Conservation (phyloP, 768 basidiomycete species). For the Coprinellus micaceus region DNA sequence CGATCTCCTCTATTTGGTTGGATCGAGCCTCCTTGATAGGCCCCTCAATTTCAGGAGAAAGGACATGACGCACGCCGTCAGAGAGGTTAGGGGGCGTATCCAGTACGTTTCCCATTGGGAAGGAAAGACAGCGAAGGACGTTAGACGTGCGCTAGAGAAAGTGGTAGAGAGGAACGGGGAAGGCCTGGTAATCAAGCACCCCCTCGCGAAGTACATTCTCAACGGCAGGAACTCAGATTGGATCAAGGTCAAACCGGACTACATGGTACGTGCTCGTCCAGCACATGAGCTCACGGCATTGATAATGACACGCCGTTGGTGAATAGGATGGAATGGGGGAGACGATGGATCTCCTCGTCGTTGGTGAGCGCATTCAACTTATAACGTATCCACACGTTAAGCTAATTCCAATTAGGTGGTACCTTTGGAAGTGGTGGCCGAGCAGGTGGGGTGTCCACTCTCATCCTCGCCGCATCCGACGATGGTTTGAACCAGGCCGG, state of each 20-base stretch:
- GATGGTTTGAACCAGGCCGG: slow-evolving; percentile 44
- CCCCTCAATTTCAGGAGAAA: slow-evolving; percentile 74
- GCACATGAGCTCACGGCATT: not conserved
- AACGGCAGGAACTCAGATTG: slow-evolving; percentile 89
- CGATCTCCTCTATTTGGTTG: slow-evolving; percentile 87
- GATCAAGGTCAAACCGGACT: slow-evolving; percentile 93
- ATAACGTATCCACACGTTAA: not conserved
- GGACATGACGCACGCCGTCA: slow-evolving; percentile 66
- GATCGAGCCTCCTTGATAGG: slow-evolving; percentile 67
- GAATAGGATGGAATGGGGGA: slow-evolving; percentile 90
- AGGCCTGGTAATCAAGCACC: slow-evolving; percentile 90
- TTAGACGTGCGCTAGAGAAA: slow-evolving; percentile 74
- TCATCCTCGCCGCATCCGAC: slow-evolving; percentile 84
- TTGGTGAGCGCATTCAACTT: slow-evolving; percentile 50
- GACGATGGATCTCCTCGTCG: slow-evolving; percentile 87
- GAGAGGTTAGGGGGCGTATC: slow-evolving; percentile 69
- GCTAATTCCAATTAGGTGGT: slow-evolving; percentile 50
- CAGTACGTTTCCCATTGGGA: slow-evolving; percentile 72
- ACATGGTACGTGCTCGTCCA: slow-evolving; percentile 53
- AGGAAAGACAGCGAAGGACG: slow-evolving; percentile 78
- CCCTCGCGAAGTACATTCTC: slow-evolving; percentile 71
- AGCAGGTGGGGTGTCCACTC: slow-evolving; percentile 83
- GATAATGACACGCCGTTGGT: too few relatives aligned
- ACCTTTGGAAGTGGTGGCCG: slow-evolving; percentile 87
- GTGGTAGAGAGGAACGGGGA: slow-evolving; percentile 88